Percentiles rank a stretch among this genome's conserved stretches.
phyloP scores from a whole-genome alignment of 768 basidiomycete genomes.

The Rhizopogon rudus region DNA sequence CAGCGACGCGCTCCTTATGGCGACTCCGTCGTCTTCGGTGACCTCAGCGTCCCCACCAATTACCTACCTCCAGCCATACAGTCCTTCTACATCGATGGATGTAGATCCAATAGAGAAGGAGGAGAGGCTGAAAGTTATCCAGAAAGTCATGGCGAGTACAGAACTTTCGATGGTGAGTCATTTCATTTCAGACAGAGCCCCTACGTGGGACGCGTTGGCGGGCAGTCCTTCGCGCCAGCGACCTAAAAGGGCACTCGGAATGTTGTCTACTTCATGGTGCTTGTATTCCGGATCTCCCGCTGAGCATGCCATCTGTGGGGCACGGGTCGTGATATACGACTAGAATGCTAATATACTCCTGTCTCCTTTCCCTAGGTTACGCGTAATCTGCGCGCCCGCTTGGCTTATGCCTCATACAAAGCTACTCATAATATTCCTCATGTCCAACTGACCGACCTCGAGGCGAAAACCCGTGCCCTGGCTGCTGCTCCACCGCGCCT shows the following conservation, averaged over 20 bases:
- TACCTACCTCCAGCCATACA: conserved; percentile 48
- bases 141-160: conserved; percentile 74
- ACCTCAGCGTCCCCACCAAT: conserved; percentile 80
- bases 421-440: conserved; percentile 69
- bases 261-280: conserved; percentile 1
- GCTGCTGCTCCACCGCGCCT: conserved; percentile 44
- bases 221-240: conserved; percentile 19
- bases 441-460: conserved; percentile 64
- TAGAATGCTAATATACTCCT: conserved; percentile 22
- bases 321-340: conserved; percentile 3
- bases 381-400: conserved; percentile 72
- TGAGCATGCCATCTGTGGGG: conserved; percentile 6
- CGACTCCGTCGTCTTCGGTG: conserved; percentile 75
- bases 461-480: conserved; percentile 49
- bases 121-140: conserved; percentile 59
- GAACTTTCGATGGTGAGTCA: conserved; percentile 74
- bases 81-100: conserved; percentile 36
- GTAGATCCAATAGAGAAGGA: conserved; percentile 44
- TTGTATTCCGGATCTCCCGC: conserved; percentile 7
- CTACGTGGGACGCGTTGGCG: conserved; percentile 44
- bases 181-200: conserved; percentile 19
- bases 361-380: conserved; percentile 54
- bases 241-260: conserved; percentile 1
- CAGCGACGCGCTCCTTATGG: conserved; percentile 48
- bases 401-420: conserved; percentile 83